Percentiles rank a stretch among this genome's conserved stretches.
Conservation (phyloP, 345 rosid genomes). For the Psidium guajava region DNA sequence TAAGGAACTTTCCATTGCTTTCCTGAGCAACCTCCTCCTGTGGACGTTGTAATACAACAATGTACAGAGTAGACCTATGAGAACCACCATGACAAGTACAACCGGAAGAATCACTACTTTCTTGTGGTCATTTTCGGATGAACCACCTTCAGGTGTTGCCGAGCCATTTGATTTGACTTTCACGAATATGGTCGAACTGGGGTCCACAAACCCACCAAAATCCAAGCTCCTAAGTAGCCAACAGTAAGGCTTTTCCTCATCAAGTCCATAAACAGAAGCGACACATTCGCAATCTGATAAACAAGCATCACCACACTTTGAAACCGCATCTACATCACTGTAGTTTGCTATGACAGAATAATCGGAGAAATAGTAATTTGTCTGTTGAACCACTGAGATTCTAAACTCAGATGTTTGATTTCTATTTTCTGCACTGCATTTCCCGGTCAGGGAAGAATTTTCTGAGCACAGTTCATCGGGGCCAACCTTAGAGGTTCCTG, state of each 20-base stretch:
- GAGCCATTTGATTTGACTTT: slow-evolving; percentile 40
- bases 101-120: slow-evolving; percentile 55
- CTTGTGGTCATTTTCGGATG: slow-evolving; percentile 2
- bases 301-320: slow-evolving; percentile 69
- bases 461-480: slow-evolving; percentile 25
- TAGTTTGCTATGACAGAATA: slow-evolving; percentile 54
- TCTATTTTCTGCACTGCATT: slow-evolving; percentile 19
- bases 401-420: slow-evolving; percentile 24
- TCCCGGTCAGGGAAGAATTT: slow-evolving; percentile 33
- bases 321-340: slow-evolving; percentile 41
- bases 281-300: slow-evolving; percentile 65
- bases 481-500: slow-evolving; percentile 42
- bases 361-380: slow-evolving; percentile 64
- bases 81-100: slow-evolving; percentile 45
- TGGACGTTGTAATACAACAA: slow-evolving; percentile 56
- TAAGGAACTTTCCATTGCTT: slow-evolving; percentile 35
- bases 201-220: slow-evolving; percentile 73
- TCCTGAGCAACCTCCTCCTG: slow-evolving; percentile 39
- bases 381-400: slow-evolving; percentile 57
- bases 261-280: slow-evolving; percentile 84
- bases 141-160: slow-evolving; percentile 5
- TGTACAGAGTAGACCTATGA: slow-evolving; percentile 51
- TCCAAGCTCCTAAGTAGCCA: slow-evolving; percentile 68
- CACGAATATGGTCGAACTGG: slow-evolving; percentile 68
- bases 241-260: slow-evolving; percentile 83